These are phyloP conservation scores for Plasmodium malariae DNA, from an alignment of 169 alveolate species.

Conservation along the genomic window DNA sequence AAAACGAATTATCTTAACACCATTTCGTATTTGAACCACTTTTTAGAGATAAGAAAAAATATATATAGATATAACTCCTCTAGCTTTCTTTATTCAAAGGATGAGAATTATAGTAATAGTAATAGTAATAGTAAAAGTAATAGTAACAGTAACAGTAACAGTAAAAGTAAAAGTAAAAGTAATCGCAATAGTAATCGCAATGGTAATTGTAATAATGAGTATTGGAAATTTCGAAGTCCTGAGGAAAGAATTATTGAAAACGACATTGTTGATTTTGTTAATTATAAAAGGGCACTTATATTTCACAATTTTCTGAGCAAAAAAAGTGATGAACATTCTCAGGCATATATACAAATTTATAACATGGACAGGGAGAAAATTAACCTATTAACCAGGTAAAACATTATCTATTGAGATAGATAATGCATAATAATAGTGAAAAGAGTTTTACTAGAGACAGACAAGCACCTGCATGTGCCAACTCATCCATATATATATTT, in stretches of 20 bases:
- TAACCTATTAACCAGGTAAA: constrained; percentile 28
- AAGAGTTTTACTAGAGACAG: too few species aligned
- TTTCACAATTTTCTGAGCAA: constrained; percentile 15
- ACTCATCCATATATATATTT: too few species aligned
- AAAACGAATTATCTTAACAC: constrained; percentile 25
- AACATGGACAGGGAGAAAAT: constrained; percentile 26
- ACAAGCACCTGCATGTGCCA: too few species aligned
- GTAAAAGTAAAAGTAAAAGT: neutral
- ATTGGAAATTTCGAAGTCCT: neutral
- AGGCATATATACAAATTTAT: constrained; percentile 36
- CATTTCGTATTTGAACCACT: constrained; percentile 21
- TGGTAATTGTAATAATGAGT: neutral
- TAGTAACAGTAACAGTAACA: neutral
- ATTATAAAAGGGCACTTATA: constrained; percentile 18
- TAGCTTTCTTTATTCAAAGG: neutral
- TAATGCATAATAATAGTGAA: too few species aligned
- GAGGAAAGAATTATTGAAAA: constrained; percentile 47
- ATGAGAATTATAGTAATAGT: neutral
- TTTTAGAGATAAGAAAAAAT: constrained; percentile 50
- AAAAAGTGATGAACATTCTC: constrained; percentile 5
- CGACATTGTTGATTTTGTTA: constrained; percentile 46
- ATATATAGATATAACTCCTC: constrained; percentile 31
- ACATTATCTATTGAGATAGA: too few species aligned
- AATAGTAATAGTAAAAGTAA: neutral
- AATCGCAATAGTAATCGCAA: neutral